A percentile compares a stretch with the other conserved stretches of the same genome.
These are phyloP conservation scores for Pichia inconspicua DNA, from an alignment of 1,139 yeast species.

Conservation along the genomic window DNA sequence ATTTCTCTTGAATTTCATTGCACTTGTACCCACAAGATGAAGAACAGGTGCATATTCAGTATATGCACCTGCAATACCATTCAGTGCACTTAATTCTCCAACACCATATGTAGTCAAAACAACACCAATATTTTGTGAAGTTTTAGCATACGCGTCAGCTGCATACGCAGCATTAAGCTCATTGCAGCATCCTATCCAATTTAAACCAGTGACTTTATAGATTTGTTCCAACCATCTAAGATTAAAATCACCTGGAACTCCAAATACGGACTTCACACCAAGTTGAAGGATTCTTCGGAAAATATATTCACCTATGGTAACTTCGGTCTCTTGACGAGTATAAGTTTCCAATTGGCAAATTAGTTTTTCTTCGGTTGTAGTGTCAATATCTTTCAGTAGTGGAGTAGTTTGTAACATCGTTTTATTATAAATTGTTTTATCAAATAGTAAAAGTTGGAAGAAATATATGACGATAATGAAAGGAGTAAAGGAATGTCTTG, in stretches of 20 bases:
- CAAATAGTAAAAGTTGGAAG: no score
- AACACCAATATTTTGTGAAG: constrained; percentile 36
- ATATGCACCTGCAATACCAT: constrained; percentile 77
- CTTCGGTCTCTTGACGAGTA: neutral
- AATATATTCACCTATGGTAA: constrained; percentile 28
- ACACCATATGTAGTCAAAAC: constrained; percentile 68
- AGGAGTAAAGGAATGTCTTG: no score
- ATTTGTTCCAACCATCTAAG: constrained; percentile 47
- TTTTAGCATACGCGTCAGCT: constrained; percentile 71
- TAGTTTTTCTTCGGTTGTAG: neutral
- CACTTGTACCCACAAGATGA: constrained; percentile 77
- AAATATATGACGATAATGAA: no score
- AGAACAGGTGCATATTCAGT: constrained; percentile 74
- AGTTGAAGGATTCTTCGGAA: constrained; percentile 23
- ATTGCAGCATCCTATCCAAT: constrained; percentile 58
- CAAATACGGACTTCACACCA: constrained; percentile 30
- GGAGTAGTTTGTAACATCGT: neutral
- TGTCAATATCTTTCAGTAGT: neutral
- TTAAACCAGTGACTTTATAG: constrained; percentile 34
- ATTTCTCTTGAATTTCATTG: constrained; percentile 24
- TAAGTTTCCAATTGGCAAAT: neutral
- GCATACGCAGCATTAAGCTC: constrained; percentile 67
- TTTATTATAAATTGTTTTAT: neutral
- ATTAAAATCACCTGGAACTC: constrained; percentile 56
- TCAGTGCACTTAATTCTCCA: constrained; percentile 79